A percentile compares a stretch with the other conserved stretches of the same genome.
phyloP scores from a whole-genome alignment of 441 rosid genomes.

The Cnidoscolus chayamansa region DNA sequence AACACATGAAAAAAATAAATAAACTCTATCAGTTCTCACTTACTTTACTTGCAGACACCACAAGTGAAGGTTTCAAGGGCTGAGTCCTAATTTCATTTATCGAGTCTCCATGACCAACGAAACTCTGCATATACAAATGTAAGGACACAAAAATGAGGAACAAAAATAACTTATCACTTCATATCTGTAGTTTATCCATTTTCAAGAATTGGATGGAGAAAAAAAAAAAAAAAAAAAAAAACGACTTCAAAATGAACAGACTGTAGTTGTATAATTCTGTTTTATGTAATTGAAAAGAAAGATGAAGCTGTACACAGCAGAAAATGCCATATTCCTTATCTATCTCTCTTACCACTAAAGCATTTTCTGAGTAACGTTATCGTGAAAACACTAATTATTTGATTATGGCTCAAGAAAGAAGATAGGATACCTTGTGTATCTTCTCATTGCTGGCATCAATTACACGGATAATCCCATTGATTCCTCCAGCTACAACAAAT shows the following conservation, averaged over 20 bases:
- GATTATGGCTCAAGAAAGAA: not conserved
- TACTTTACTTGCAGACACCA: constrained; percentile 94
- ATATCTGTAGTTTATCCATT: not conserved
- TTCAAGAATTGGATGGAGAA: not conserved
- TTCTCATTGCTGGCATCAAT: constrained; percentile 74
- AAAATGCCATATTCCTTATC: not conserved
- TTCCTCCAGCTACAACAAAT: constrained; percentile 76
- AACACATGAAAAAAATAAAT: constrained; percentile 8
- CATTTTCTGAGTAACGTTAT: not conserved
- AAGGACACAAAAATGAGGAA: constrained; percentile 12
- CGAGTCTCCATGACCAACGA: constrained; percentile 96
- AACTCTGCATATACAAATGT: constrained; percentile 52
- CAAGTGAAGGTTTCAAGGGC: constrained; percentile 80
- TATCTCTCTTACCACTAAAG: not conserved
- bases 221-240: no score
- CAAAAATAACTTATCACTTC: not conserved
- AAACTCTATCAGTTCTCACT: constrained; percentile 5
- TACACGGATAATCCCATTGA: constrained; percentile 85
- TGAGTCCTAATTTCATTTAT: constrained; percentile 95
- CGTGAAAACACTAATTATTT: not conserved
- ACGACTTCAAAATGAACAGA: not conserved
- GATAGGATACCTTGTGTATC: constrained; percentile 65
- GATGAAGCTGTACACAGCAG: not conserved
- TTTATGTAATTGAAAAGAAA: not conserved
- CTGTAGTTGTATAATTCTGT: not conserved